Evolutionary conservation across 371 early-diverging fungal genomes (phyloP).

Genomic region (Mucor mucedo): DNA sequence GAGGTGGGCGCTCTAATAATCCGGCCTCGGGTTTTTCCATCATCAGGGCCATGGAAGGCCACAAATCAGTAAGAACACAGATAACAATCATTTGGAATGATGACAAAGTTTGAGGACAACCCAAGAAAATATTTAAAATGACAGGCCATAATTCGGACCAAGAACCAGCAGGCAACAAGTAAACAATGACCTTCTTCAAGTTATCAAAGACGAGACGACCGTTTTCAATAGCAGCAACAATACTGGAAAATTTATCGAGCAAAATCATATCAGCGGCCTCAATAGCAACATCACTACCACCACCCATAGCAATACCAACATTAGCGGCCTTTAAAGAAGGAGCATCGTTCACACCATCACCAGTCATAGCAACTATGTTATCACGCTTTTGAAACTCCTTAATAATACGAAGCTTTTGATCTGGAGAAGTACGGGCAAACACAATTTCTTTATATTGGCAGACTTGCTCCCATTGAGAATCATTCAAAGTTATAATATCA

Average conservation of each 20-base stretch:
- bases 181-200: conserved; percentile 97
- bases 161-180: conserved; percentile 94
- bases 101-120: conserved; percentile 95
- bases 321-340: conserved; percentile 97
- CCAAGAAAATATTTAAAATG: conserved; percentile 92
- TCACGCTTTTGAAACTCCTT: conserved; percentile 68
- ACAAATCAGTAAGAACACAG: conserved; percentile 96
- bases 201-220: conserved; percentile 97
- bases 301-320: conserved; percentile 98
- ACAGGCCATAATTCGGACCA: conserved; percentile 81
- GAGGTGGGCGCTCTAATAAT: conserved; percentile 93
- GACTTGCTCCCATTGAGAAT: conserved; percentile 62
- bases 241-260: conserved; percentile 97
- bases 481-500: conserved; percentile 58
- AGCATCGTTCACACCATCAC: conserved; percentile 99
- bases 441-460: conserved; percentile 66
- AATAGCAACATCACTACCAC: conserved; percentile 98
- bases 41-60: conserved; percentile 96
- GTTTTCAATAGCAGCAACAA: conserved; percentile 95
- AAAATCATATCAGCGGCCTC: conserved; percentile 97
- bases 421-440: conserved; percentile 94
- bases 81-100: conserved; percentile 98
- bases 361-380: conserved; percentile 98
- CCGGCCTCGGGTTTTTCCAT: conserved; percentile 96
- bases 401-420: conserved; percentile 94